Evolutionary conservation across 495 filamentous ascomycete species (phyloP).

Genomic region (Annulohypoxylon nitens): DNA sequence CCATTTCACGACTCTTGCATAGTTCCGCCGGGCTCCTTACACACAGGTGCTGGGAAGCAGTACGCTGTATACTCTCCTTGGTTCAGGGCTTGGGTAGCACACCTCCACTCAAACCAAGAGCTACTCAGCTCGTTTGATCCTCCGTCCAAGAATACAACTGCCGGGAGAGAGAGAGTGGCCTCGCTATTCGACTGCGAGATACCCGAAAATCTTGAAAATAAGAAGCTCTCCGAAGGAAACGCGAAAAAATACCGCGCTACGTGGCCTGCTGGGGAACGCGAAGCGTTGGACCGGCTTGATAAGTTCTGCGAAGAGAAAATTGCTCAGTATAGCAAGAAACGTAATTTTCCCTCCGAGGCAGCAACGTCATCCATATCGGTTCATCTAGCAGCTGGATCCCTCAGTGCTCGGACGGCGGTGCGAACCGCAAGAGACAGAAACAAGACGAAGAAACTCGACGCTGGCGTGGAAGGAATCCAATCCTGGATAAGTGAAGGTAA

Average conservation of each 20-base stretch:
- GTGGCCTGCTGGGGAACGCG: slow-evolving; percentile 87
- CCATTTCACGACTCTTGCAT: slow-evolving; percentile 84
- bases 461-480: slow-evolving; percentile 74
- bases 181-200: slow-evolving; percentile 74
- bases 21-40: slow-evolving; percentile 77
- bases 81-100: slow-evolving; percentile 80
- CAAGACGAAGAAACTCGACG: slow-evolving; percentile 75
- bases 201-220: slow-evolving; percentile 74
- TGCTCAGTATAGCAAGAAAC: slow-evolving; percentile 68
- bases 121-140: slow-evolving; percentile 70
- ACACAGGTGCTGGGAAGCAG: slow-evolving; percentile 75
- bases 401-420: slow-evolving; percentile 83
- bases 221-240: slow-evolving; percentile 71
- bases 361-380: slow-evolving; percentile 81
- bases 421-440: slow-evolving; percentile 75
- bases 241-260: slow-evolving; percentile 66
- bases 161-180: slow-evolving; percentile 64
- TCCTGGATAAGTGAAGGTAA: slow-evolving; percentile 80
- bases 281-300: slow-evolving; percentile 73
- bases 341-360: slow-evolving; percentile 71
- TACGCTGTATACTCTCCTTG: slow-evolving; percentile 89
- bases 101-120: slow-evolving; percentile 75
- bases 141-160: slow-evolving; percentile 71
- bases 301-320: slow-evolving; percentile 80
- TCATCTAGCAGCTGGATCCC: slow-evolving; percentile 81